Base-by-base conservation (phyloP, 176 grass and related monocot species). In the Poa pratensis region DNA sequence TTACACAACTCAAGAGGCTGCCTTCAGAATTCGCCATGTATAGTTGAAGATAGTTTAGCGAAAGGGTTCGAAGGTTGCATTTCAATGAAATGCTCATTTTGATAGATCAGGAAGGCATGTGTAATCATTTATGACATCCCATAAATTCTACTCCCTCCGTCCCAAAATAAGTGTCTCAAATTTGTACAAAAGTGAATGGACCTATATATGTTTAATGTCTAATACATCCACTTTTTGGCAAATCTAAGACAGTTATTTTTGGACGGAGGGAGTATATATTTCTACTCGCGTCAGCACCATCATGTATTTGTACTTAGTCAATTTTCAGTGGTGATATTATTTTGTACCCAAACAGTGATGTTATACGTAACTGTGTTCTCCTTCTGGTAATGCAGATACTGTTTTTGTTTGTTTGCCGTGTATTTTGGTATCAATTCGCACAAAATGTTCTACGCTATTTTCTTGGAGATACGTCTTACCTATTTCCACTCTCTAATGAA, bases 11-110 rank as follows among this genome's bases (percentile, higher is more conserved):
- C 92, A 83, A 90, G 87, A 78, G 77, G 88, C 49, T 94, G 88
- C 49, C 86, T 87, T 70, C 96, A 90, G 69, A 91, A 80, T 50
- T 93, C 90, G 0, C 63, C 85, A 76, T 93, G 89, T 90, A 88
- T 54, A 16, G 87, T 91, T 62, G 90, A 95, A 28, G 90, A 88
- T 86, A 75, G 86, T 60, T 87, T 92, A 27, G 90, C 87, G 3
- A 96, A 94, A 92, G 93, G 91, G 26, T 94, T 95, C 24, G 90
- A 95, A 85, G 87, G 89, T 80, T 92, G 85, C 71, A 85, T 91
- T 84, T 92, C 89, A 69, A 90, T 94, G 72, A 87, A 90, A 14
- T 93, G 91, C 79, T 86, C 78, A 72, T 92, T 92, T 28, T 86
- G 78, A 62, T 84, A 43, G 77, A 81, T 76, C 54, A 92, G 48